Evolutionary conservation across 129 eudicot genomes (phyloP).

Genomic region (Artemisia argyi): DNA sequence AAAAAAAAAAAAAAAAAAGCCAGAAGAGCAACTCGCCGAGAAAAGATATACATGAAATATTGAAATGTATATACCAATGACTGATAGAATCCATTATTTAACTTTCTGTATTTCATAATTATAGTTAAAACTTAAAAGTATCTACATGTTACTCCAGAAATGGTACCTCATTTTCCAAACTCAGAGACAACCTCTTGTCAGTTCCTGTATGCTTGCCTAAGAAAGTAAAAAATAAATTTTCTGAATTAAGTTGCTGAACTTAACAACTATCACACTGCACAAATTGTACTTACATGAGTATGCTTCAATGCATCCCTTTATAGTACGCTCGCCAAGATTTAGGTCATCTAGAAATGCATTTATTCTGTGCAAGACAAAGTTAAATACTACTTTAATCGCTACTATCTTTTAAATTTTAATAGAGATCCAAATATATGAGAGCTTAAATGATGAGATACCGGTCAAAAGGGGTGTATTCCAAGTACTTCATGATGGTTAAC

Average conservation of each 20-base stretch:
- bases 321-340: conserved; percentile 90
- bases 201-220: conserved; percentile 90
- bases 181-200: conserved; percentile 80
- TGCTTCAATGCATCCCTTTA: conserved; percentile 91
- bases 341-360: conserved; percentile 72
- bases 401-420: neutral
- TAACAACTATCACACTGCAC: neutral
- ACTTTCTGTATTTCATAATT: neutral
- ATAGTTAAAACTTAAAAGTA: neutral
- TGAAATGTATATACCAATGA: neutral
- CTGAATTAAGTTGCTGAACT: neutral
- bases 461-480: conserved; percentile 89
- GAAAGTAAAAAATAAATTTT: neutral
- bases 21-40: neutral
- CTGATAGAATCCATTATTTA: neutral
- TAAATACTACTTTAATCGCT: neutral
- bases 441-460: conserved; percentile 37
- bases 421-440: conserved; percentile 11
- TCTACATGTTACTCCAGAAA: neutral
- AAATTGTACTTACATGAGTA: conserved; percentile 77
- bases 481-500: conserved; percentile 60
- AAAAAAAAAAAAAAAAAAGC: too few relatives aligned
- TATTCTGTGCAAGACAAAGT: conserved; percentile 49
- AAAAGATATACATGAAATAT: neutral
- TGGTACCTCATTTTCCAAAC: conserved; percentile 87